phyloP scores from a whole-genome alignment of 2,329 filamentous ascomycete species.

The Cytospora paraplurivora region DNA sequence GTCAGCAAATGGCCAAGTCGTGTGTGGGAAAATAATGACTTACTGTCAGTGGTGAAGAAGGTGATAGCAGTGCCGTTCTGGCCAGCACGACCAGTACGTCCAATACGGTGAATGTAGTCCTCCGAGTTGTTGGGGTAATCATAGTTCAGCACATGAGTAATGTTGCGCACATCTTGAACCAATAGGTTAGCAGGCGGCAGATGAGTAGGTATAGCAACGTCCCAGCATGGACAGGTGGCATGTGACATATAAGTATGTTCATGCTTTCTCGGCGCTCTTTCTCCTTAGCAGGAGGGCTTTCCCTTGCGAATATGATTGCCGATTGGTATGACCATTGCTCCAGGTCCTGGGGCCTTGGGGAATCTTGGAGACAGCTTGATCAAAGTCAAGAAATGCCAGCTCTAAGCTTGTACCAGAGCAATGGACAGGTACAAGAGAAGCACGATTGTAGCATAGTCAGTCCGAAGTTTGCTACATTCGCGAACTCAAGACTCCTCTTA shows the following conservation, averaged over 20 bases:
- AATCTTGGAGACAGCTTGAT: slow-evolving; percentile 70
- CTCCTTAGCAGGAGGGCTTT: slow-evolving; percentile 62
- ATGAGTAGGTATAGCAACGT: slow-evolving; percentile 59
- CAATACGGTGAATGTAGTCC: slow-evolving; percentile 97
- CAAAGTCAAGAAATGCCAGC: slow-evolving; percentile 76
- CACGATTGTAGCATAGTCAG: slow-evolving; percentile 67
- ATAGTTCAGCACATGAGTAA: slow-evolving; percentile 99
- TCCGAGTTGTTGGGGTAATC: slow-evolving; percentile 99
- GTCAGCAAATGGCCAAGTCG: slow-evolving; percentile 40
- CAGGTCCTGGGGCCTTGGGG: slow-evolving; percentile 58
- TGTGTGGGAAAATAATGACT: slow-evolving; percentile 45
- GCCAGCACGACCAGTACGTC: slow-evolving; percentile 94
- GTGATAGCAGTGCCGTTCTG: slow-evolving; percentile 95
- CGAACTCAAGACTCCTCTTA: slow-evolving; percentile 86
- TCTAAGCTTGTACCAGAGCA: slow-evolving; percentile 73
- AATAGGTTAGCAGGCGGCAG: slow-evolving; percentile 75
- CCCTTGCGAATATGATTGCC: slow-evolving; percentile 58
- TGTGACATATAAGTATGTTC: slow-evolving; percentile 53
- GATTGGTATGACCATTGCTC: slow-evolving; percentile 54
- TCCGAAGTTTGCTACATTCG: slow-evolving; percentile 57
- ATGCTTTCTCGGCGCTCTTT: slow-evolving; percentile 50
- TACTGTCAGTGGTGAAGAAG: slow-evolving; percentile 99
- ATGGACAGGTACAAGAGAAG: slow-evolving; percentile 69
- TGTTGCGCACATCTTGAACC: slow-evolving; percentile 98
- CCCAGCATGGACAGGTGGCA: slow-evolving; percentile 57